Percentiles rank a stretch among this genome's conserved stretches.
These are phyloP conservation scores for Pugionium dolabratum DNA, from an alignment of 345 rosid genomes.

Conservation along the genomic window DNA sequence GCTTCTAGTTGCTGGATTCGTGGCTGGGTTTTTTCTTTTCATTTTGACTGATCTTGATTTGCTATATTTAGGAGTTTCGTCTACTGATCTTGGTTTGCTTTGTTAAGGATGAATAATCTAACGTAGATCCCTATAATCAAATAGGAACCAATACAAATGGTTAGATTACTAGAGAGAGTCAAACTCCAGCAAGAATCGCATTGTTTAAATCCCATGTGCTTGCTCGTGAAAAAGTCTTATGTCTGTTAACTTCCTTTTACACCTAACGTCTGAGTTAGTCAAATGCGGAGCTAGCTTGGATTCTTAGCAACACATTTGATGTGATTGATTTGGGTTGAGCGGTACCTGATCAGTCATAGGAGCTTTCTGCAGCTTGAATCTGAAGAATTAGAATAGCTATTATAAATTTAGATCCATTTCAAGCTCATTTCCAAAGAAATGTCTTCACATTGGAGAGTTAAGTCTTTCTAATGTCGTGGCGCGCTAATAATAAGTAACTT, in stretches of 20 bases:
- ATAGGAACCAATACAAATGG: background rate
- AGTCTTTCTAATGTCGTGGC: background rate
- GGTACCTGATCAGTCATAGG: constrained; percentile 15
- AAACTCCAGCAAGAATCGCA: constrained; percentile 12
- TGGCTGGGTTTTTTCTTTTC: background rate
- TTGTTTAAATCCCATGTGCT: constrained; percentile 34
- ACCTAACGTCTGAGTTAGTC: constrained; percentile 32
- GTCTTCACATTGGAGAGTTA: background rate
- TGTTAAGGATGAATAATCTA: constrained; percentile 16
- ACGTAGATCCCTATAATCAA: constrained; percentile 13
- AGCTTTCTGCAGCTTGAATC: constrained; percentile 14
- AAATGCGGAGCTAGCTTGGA: background rate
- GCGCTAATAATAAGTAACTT: background rate
- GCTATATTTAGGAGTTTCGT: constrained; percentile 8
- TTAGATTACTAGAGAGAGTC: constrained; percentile 29
- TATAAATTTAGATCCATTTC: background rate
- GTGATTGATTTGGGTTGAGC: background rate
- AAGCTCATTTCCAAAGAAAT: background rate
- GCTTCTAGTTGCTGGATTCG: background rate
- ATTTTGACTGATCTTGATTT: constrained; percentile 7
- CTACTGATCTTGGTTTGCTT: constrained; percentile 7
- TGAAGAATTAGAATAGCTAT: background rate
- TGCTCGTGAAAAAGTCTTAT: constrained; percentile 22
- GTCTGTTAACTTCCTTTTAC: constrained; percentile 19
- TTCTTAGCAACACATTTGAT: background rate